Conservation (phyloP, 1,284 basidiomycete species). For the Thelephora terrestris region DNA sequence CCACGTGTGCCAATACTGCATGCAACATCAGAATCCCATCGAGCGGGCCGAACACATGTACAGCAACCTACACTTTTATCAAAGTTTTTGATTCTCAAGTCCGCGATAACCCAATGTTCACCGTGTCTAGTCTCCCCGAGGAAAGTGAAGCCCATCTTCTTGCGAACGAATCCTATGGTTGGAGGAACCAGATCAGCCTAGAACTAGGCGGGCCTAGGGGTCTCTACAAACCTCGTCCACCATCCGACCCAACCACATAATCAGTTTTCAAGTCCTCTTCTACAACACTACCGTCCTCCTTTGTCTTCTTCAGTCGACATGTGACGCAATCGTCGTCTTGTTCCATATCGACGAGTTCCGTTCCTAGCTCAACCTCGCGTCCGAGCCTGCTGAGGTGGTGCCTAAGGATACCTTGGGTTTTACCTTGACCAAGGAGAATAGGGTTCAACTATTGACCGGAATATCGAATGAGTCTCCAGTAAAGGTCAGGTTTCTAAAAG, state of each 20-base stretch:
- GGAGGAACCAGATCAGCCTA: background rate
- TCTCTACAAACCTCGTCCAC: conserved; percentile 22
- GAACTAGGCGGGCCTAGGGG: background rate
- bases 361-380: conserved; percentile 21
- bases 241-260: conserved; percentile 29
- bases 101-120: conserved; percentile 21
- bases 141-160: conserved; percentile 21
- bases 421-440: conserved; percentile 18
- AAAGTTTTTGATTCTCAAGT: conserved; percentile 20
- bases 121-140: conserved; percentile 21
- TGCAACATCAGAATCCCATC: background rate
- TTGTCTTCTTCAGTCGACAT: conserved; percentile 8
- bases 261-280: conserved; percentile 11
- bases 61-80: conserved; percentile 13
- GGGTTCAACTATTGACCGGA: conserved; percentile 5
- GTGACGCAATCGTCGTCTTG: conserved; percentile 18
- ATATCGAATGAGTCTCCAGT: conserved; percentile 1
- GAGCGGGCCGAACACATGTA: too few relatives aligned
- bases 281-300: conserved; percentile 3
- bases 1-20: conserved; percentile 23
- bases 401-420: conserved; percentile 21
- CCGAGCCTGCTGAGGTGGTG: conserved; percentile 17
- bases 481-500: conserved; percentile 1
- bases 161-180: conserved; percentile 18
- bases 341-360: conserved; percentile 18